A percentile compares a stretch with the other conserved stretches of the same genome.
These are phyloP conservation scores for Oryza officinalis DNA, from an alignment of 176 grass and related monocot species.

Conservation along the genomic window DNA sequence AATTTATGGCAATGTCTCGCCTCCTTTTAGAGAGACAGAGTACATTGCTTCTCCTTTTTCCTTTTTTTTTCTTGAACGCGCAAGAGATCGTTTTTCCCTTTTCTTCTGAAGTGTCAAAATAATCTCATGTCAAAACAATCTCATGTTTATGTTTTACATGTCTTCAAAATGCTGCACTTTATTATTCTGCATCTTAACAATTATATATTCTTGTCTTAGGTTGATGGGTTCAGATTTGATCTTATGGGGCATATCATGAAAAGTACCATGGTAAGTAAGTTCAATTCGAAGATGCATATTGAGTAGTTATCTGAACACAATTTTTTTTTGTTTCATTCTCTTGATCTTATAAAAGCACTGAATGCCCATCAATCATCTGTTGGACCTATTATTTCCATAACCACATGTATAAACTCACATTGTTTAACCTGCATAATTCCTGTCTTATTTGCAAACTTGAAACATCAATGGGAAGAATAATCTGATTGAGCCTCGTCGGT, in stretches of 20 bases:
- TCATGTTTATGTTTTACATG: conserved; percentile 7
- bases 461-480: not conserved
- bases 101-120: not conserved
- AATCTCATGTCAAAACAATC: not conserved
- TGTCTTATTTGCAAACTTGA: not conserved
- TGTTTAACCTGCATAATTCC: not conserved
- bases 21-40: not conserved
- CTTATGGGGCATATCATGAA: conserved; percentile 99
- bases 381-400: not conserved
- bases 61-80: not conserved
- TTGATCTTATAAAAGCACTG: not conserved
- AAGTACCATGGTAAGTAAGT: conserved; percentile 71
- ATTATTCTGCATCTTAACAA: not conserved
- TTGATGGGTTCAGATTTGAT: conserved; percentile 96
- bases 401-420: not conserved
- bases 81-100: not conserved
- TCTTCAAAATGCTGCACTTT: not conserved
- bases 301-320: not conserved
- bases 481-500: not conserved
- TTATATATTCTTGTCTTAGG: conserved; percentile 45
- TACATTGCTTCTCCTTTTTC: not conserved
- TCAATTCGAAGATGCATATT: conserved; percentile 10
- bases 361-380: not conserved
- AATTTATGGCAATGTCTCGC: not conserved
- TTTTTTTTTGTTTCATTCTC: not conserved